Conservation (phyloP, 176 grass and related monocot species). For the Eleusine indica region DNA sequence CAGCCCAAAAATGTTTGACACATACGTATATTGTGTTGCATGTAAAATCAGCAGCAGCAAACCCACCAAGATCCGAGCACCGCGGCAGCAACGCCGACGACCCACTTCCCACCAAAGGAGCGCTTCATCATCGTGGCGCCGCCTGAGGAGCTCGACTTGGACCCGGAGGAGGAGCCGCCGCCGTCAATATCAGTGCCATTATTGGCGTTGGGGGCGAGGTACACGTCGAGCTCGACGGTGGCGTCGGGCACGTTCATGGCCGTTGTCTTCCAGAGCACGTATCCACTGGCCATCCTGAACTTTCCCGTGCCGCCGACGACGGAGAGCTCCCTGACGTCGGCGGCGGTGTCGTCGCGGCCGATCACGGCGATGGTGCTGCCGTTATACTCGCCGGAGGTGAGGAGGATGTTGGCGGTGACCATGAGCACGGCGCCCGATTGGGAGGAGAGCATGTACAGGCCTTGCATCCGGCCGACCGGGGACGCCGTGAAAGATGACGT, state of each 20-base stretch:
- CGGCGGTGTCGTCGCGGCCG: conserved; percentile 28
- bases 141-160: neutral
- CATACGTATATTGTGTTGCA: no score
- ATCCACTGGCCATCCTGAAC: conserved; percentile 51
- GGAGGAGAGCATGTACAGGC: conserved; percentile 41
- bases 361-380: conserved; percentile 55
- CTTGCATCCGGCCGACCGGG: conserved; percentile 41
- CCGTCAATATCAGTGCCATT: neutral
- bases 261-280: conserved; percentile 49
- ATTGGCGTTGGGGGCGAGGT: neutral
- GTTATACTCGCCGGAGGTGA: conserved; percentile 43
- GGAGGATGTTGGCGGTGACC: conserved; percentile 40
- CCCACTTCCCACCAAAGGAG: neutral
- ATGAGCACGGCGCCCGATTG: conserved; percentile 7
- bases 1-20: no score
- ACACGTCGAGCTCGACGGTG: conserved; percentile 44
- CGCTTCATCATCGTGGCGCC: neutral
- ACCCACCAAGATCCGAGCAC: neutral
- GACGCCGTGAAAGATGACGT: conserved; percentile 6
- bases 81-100: neutral
- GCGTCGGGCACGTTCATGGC: neutral
- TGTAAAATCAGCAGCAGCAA: conserved; percentile 7
- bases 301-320: conserved; percentile 57
- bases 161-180: neutral
- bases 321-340: conserved; percentile 42